Base-by-base conservation (phyloP, 2,329 filamentous ascomycete genomes). In the Camptophora hylomeconis region DNA sequence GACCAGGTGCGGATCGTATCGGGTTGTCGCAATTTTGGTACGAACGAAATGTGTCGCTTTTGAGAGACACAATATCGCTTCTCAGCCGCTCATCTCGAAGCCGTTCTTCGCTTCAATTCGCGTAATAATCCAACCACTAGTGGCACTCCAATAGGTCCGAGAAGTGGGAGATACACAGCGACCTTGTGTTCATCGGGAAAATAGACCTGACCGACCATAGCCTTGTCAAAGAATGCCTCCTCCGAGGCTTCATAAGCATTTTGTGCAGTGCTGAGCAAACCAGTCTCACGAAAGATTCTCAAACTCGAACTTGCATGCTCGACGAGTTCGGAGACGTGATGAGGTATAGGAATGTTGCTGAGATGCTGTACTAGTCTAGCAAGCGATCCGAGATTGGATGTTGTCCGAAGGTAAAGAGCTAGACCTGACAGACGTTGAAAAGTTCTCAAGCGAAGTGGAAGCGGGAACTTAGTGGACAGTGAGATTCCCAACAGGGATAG, bases 111-210 rank as follows among this genome's bases (percentile, higher is more conserved):
- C n/a, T 74, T 82, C 11, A 89, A 26, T 60, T 95, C 86, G 45
- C 86, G 92, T 24, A 93, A 42, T 16, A 82, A 60, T 3, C 80
- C 79, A 69, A 94, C 80, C 5, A 94, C 52, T 27, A 98, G 58
- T 20, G 89, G 89, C 8, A 95, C 87, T 4, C 81, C 84, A 21
- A 95, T 75, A 0, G 89, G 89, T 1, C 89, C 89, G 21, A 98
- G 58, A 7, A 98, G 59, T 1, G 89, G 89, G 45, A 98, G 57
- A 51, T 98, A 98, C 1, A 98, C 89, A 0, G 89, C 89, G 14
- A 98, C 72, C 56, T 95, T 98, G 54, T 98, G 89, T 58, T 98
- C 89, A 48, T 98, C 89, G 0, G 89, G 89, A 53, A 98, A 98
- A 54, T 95, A 98, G 2, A 95, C 76, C 58, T 95, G 89, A 0